These are phyloP conservation scores for Penicillium polonicum DNA, from an alignment of 2,329 filamentous ascomycete genomes.

Conservation along the genomic window DNA sequence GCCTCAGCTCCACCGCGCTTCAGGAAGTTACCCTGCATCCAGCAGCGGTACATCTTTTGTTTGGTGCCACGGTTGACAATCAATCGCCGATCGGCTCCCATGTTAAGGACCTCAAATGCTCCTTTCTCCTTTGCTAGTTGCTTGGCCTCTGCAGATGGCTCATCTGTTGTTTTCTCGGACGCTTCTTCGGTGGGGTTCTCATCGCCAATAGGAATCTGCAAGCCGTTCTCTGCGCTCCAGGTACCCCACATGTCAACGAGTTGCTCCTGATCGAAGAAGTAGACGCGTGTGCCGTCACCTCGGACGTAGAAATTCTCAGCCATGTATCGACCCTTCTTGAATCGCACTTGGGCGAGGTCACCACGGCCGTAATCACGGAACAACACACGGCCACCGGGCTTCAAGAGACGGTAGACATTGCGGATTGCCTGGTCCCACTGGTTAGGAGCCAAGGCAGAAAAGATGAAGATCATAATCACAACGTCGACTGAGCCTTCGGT, in stretches of 20 bases:
- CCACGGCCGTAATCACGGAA: slow-evolving; percentile 97
- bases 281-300: slow-evolving; percentile 92
- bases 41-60: slow-evolving; percentile 98
- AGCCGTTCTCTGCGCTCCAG: slow-evolving; percentile 38
- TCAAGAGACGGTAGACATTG: slow-evolving; percentile 80
- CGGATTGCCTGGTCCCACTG: slow-evolving; percentile 82
- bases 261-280: slow-evolving; percentile 92
- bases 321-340: slow-evolving; percentile 91
- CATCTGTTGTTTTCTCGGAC: background rate
- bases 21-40: slow-evolving; percentile 52
- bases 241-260: slow-evolving; percentile 75
- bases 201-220: slow-evolving; percentile 23
- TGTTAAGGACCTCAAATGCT: slow-evolving; percentile 69
- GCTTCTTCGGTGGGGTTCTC: background rate
- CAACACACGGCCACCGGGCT: slow-evolving; percentile 87
- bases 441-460: slow-evolving; percentile 79
- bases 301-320: slow-evolving; percentile 97
- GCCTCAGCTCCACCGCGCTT: slow-evolving; percentile 30
- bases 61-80: slow-evolving; percentile 87
- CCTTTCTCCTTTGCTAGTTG: slow-evolving; percentile 20
- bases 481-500: slow-evolving; percentile 80
- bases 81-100: slow-evolving; percentile 83
- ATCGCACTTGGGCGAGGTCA: slow-evolving; percentile 92
- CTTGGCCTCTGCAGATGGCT: slow-evolving; percentile 12
- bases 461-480: slow-evolving; percentile 94